Evolutionary conservation across 177 flowering plant species (phyloP).

Genomic region (Vitis hybrid): DNA sequence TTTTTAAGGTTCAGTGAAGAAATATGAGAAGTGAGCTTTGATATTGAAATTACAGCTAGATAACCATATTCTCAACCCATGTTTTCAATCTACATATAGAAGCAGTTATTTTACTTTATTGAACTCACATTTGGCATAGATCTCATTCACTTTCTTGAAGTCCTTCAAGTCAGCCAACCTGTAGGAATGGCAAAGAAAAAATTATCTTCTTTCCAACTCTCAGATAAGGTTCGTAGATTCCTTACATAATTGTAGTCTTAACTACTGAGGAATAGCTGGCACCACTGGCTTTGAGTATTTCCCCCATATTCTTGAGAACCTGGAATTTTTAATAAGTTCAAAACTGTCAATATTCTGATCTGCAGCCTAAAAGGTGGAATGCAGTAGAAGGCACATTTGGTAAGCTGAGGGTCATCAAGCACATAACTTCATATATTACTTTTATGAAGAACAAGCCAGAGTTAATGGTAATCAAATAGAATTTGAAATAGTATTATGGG

Average conservation of each 20-base stretch:
- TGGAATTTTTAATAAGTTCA: conserved; percentile 21
- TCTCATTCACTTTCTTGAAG: conserved; percentile 94
- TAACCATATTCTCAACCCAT: no score
- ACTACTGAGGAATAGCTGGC: conserved; percentile 84
- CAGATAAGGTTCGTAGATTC: conserved; percentile 1
- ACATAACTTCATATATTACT: not conserved
- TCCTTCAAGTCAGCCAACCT: conserved; percentile 98
- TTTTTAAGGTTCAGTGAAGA: no score
- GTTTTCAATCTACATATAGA: not conserved
- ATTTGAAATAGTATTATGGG: no score
- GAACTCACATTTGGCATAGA: conserved; percentile 95
- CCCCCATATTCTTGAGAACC: conserved; percentile 93
- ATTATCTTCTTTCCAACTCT: not conserved
- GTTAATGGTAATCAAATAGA: not conserved
- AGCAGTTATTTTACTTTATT: conserved; percentile 1
- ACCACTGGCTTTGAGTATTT: conserved; percentile 90
- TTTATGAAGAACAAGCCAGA: not conserved
- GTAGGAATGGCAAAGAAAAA: conserved; percentile 16
- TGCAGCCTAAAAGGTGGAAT: not conserved
- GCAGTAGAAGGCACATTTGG: not conserved
- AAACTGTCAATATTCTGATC: not conserved
- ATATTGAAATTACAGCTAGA: no score
- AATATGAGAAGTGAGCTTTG: no score
- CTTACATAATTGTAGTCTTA: conserved; percentile 92
- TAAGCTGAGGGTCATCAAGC: not conserved